These are phyloP conservation scores for Xylariomycetidae sp. DNA, from an alignment of 2,329 filamentous ascomycete species.

Conservation along the genomic window DNA sequence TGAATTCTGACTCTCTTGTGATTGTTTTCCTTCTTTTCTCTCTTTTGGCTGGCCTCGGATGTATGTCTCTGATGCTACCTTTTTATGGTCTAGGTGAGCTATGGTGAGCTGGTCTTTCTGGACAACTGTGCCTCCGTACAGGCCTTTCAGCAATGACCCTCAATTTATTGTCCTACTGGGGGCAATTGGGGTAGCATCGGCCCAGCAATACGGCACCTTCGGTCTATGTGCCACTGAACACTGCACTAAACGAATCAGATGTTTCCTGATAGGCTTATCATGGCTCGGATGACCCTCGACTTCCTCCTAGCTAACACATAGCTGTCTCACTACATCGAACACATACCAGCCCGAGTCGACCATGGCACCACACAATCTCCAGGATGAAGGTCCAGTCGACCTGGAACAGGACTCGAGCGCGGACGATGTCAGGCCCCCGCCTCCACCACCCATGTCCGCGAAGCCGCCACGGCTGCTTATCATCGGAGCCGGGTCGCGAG, in stretches of 20 bases:
- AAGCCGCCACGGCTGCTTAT: slow-evolving; percentile 63
- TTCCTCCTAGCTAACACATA: too few relatives aligned
- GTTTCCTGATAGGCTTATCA: neutral
- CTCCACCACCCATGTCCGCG: slow-evolving; percentile 39
- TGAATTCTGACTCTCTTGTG: slow-evolving; percentile 4
- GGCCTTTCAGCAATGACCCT: too few relatives aligned
- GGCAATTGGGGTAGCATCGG: too few relatives aligned
- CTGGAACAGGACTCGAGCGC: slow-evolving; percentile 15
- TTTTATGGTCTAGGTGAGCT: too few relatives aligned
- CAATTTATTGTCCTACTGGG: too few relatives aligned
- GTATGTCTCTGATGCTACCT: too few relatives aligned
- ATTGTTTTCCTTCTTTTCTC: neutral
- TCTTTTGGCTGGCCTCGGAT: neutral
- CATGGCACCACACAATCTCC: slow-evolving; percentile 24
- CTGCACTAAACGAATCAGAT: neutral
- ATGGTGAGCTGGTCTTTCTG: too few relatives aligned
- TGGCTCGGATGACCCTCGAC: too few relatives aligned
- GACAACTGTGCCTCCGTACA: too few relatives aligned
- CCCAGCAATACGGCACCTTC: too few relatives aligned
- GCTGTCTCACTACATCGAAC: too few relatives aligned
- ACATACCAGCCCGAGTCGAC: too few relatives aligned
- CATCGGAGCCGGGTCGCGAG: slow-evolving; percentile 77
- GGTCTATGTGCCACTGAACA: neutral
- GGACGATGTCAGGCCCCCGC: slow-evolving; percentile 26
- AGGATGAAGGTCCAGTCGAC: slow-evolving; percentile 23